Base-by-base conservation (phyloP, 2,329 filamentous ascomycete species). In the Colletotrichum destructivum region DNA sequence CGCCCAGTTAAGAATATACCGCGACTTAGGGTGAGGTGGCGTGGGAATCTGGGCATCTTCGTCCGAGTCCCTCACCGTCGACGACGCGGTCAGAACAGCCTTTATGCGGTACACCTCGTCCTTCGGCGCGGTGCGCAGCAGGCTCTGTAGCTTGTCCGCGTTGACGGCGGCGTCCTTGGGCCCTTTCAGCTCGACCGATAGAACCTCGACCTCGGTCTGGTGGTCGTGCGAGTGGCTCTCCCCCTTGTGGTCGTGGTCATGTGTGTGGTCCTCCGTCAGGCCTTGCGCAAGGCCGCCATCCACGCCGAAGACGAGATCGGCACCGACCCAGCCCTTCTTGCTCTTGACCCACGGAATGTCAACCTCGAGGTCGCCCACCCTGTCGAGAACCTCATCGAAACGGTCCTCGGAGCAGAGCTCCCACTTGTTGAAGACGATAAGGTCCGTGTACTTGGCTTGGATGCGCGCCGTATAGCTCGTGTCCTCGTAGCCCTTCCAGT, bases 41-140 rank as follows among this genome's bases (percentile, higher is more conserved):
- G 78, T 74, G 3, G 82, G 76, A 59, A 78, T 77, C 5, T 80
- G 75, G 9, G 77, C 78, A 49, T 88, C 85, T 31, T 85, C 83
- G 66, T 89, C 88, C 0, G 90, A 90, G 76, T 85, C 86, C 21
- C 76, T 75, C 11, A 90, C 84, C 0, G 82, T 77, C 0, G 84
- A 79, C 0, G 85, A 82, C 2, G 88, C 84, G 1, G 86, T 86
- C 15, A 90, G 77, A 12, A 90, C 83, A 13, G 89, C 94, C 82
- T 99, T 99, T 81, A 99, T 98, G 67, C 96, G 91, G 83, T 98
- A 99, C 12, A 97, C 90, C 79, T 98, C 95, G 75, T 99, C 96
- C 79, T 97, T 98, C 0, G 95, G 93, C 0, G 96, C 93, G 0
- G 89, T 82, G 57, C 87, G 85, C 42, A 98, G 87, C 2, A 98